Evolutionary conservation across 2,329 filamentous ascomycete species (phyloP).

Genomic region (Aureobasidium mangrovei): DNA sequence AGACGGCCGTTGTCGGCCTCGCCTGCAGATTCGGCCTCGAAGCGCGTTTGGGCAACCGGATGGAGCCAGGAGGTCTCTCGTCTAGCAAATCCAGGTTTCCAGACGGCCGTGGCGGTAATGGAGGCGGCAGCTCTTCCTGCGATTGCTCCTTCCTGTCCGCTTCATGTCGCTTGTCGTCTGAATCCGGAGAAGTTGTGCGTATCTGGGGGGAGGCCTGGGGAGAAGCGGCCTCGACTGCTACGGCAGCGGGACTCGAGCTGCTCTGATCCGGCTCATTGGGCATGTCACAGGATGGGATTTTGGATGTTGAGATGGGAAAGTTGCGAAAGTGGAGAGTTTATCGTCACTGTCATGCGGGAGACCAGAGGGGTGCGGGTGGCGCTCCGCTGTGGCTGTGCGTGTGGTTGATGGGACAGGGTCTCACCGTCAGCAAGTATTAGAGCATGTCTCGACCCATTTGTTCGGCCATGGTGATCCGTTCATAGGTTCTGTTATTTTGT

Average conservation of each 20-base stretch:
- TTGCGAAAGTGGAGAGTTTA: too few relatives aligned
- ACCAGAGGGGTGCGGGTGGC: not conserved
- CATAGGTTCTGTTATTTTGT: too few relatives aligned
- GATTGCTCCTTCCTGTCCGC: conserved; percentile 17
- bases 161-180: not conserved
- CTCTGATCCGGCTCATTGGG: not conserved
- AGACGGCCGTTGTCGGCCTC: conserved; percentile 75
- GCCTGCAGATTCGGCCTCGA: conserved; percentile 41
- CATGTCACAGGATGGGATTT: not conserved
- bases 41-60: conserved; percentile 28
- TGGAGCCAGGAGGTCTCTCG: conserved; percentile 20
- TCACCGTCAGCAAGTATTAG: too few relatives aligned
- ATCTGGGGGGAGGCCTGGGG: not conserved
- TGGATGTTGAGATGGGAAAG: not conserved
- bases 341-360: not conserved
- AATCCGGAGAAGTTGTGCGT: not conserved
- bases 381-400: not conserved
- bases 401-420: not conserved
- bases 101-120: conserved; percentile 29
- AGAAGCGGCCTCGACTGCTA: not conserved
- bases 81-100: conserved; percentile 23
- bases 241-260: not conserved
- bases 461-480: too few relatives aligned
- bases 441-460: too few relatives aligned
- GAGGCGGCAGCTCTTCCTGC: conserved; percentile 28